Evolutionary conservation across 257 asterid genomes (phyloP).

Genomic region (Cruciata laevipes): DNA sequence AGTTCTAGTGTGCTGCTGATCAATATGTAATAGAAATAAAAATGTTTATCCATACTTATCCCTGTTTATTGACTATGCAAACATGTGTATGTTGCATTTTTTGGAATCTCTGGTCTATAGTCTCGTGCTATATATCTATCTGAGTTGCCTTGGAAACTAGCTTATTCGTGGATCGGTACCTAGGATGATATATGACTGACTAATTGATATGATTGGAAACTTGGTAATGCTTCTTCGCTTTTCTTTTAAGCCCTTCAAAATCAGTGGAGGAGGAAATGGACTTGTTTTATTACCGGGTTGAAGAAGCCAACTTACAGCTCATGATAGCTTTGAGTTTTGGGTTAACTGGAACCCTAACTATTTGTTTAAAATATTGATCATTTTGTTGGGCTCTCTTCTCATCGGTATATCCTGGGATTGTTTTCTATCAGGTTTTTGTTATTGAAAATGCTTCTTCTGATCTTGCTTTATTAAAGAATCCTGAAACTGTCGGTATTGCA

Average conservation of each 20-base stretch:
- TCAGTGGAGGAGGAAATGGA: neutral
- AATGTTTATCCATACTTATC: neutral
- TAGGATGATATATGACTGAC: neutral
- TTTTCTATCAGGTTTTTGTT: neutral
- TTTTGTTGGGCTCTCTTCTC: neutral
- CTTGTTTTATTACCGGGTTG: neutral
- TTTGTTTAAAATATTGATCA: neutral
- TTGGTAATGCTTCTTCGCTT: neutral
- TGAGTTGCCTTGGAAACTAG: neutral
- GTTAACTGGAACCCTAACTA: too few relatives aligned
- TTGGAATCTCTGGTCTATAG: neutral
- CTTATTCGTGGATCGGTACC: neutral
- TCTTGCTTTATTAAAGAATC: neutral
- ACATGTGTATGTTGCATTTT: neutral
- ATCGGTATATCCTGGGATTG: neutral
- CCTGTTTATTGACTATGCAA: neutral
- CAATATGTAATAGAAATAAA: neutral
- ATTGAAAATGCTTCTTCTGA: neutral
- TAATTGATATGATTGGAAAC: neutral
- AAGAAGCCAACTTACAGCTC: neutral
- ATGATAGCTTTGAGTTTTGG: neutral
- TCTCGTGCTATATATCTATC: neutral
- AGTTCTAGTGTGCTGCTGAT: neutral
- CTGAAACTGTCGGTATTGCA: constrained; percentile 25
- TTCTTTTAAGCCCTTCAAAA: neutral